These are phyloP conservation scores for Podospora pseudopauciseta DNA, from an alignment of 495 filamentous ascomycete genomes.

Conservation along the genomic window DNA sequence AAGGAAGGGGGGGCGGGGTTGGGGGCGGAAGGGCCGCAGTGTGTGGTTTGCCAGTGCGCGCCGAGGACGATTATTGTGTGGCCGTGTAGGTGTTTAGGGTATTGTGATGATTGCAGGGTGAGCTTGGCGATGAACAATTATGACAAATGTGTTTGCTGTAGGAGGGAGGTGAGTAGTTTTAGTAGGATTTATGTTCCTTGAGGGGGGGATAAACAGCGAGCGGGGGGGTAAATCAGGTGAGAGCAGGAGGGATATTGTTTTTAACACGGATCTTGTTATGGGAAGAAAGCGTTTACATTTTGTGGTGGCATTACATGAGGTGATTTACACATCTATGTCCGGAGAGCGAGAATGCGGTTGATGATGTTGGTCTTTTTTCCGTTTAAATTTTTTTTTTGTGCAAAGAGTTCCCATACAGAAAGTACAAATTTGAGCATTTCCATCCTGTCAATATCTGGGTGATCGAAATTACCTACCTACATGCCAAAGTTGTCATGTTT, in stretches of 20 bases:
- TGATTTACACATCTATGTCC: too few relatives aligned
- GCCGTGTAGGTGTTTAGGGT: slow-evolving; percentile 90
- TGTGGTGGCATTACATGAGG: too few relatives aligned
- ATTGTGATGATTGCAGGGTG: slow-evolving; percentile 93
- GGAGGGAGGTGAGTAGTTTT: slow-evolving; percentile 81
- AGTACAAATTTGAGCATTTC: too few relatives aligned
- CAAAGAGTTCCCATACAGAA: too few relatives aligned
- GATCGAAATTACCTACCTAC: too few relatives aligned
- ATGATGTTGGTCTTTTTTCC: too few relatives aligned
- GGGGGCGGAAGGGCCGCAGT: slow-evolving; percentile 73
- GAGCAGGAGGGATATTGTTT: neutral
- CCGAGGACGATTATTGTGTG: slow-evolving; percentile 89
- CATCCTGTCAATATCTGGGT: too few relatives aligned
- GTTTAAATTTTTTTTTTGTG: too few relatives aligned
- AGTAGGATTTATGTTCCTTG: slow-evolving; percentile 87
- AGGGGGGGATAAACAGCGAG: slow-evolving; percentile 32
- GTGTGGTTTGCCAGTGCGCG: slow-evolving; percentile 87
- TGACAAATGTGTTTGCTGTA: slow-evolving; percentile 89
- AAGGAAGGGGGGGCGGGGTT: slow-evolving; percentile 65
- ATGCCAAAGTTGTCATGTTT: too few relatives aligned
- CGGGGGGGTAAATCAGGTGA: neutral
- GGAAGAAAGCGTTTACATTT: too few relatives aligned
- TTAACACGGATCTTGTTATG: neutral
- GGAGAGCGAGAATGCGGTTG: too few relatives aligned
- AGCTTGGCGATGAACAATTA: slow-evolving; percentile 96